Percentiles rank a stretch among this genome's conserved stretches.
Evolutionary conservation across 768 basidiomycete species (phyloP).

Genomic region (Daedalea quercina): DNA sequence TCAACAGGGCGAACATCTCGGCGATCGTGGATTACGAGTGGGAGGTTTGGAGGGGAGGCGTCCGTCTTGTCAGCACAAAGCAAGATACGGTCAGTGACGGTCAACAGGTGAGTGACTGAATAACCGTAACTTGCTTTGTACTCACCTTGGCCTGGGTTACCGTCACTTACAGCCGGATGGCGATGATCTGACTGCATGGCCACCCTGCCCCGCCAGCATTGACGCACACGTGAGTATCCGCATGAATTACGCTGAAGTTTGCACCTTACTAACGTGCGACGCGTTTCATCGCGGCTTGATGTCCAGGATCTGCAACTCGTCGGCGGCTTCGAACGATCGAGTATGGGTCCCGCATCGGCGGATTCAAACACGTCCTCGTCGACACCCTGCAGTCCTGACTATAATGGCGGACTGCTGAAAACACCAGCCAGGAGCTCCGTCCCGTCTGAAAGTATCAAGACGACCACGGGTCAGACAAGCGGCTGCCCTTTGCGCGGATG

Average conservation of each 20-base stretch:
- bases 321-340: no score
- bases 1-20: neutral
- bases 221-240: no score
- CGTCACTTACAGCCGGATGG: no score
- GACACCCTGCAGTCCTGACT: neutral
- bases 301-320: neutral
- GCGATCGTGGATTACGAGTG: neutral
- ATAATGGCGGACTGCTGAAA: neutral
- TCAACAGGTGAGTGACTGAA: neutral
- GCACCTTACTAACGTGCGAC: no score
- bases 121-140: neutral
- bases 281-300: neutral
- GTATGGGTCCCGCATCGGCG: no score
- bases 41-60: neutral
- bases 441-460: neutral
- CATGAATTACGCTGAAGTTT: no score
- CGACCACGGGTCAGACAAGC: neutral
- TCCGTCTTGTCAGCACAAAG: neutral
- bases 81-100: neutral
- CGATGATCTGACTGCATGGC: no score
- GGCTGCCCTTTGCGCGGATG: neutral
- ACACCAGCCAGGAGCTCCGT: neutral
- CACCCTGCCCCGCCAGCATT: no score
- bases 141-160: no score
- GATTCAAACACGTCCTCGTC: neutral